Evolutionary conservation across 2,329 filamentous ascomycete species (phyloP).

Genomic region (Penicillium palitans): DNA sequence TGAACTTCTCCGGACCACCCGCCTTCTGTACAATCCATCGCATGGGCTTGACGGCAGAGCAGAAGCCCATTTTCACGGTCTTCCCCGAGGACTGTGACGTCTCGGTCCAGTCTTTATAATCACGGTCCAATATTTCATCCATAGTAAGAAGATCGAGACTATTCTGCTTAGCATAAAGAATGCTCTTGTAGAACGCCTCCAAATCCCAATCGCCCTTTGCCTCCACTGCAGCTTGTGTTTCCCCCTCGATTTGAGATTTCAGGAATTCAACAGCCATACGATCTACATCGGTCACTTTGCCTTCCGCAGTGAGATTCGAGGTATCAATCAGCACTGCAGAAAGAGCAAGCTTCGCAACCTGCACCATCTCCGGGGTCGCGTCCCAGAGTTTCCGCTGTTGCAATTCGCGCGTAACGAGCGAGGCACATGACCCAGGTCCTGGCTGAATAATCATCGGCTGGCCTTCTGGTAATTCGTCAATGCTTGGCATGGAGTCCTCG

Average conservation of each 20-base stretch:
- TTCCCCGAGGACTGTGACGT: conserved; percentile 29
- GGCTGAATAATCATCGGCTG: conserved; percentile 56
- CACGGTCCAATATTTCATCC: conserved; percentile 59
- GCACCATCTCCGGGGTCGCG: conserved; percentile 26
- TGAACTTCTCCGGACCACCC: conserved; percentile 35
- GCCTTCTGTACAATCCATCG: conserved; percentile 56
- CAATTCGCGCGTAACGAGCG: conserved; percentile 54
- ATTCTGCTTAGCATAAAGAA: conserved; percentile 57
- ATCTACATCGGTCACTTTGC: conserved; percentile 51
- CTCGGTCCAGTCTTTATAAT: conserved; percentile 64
- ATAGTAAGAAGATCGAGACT: conserved; percentile 54
- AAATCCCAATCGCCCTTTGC: conserved; percentile 45
- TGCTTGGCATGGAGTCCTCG: conserved; percentile 52
- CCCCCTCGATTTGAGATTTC: conserved; percentile 49
- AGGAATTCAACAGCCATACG: conserved; percentile 53
- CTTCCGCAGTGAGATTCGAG: conserved; percentile 44
- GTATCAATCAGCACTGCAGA: conserved; percentile 49
- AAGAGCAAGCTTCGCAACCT: conserved; percentile 43
- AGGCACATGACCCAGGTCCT: conserved; percentile 59
- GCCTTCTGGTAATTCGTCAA: conserved; percentile 34
- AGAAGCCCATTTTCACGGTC: conserved; percentile 55
- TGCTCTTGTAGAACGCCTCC: conserved; percentile 52
- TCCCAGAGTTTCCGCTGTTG: conserved; percentile 48
- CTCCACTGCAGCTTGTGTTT: conserved; percentile 2
- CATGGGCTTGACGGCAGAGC: conserved; percentile 58